Conservation (phyloP, 2,329 filamentous ascomycete species). For the Metarhizium sp. region DNA sequence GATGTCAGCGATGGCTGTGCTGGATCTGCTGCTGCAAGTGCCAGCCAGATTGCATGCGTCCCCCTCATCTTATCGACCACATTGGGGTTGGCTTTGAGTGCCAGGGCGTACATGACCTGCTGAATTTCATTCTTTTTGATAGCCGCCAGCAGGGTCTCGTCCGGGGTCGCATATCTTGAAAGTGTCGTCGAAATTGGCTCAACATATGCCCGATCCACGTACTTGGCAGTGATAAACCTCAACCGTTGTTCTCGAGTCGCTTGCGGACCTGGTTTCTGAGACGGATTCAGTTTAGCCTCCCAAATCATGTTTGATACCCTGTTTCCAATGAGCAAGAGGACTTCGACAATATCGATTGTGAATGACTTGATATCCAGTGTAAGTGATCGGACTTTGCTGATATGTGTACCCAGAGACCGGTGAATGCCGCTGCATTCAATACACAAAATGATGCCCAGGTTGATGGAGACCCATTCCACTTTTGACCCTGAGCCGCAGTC, state of each 20-base stretch:
- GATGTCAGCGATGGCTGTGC: constrained; percentile 57
- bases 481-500: constrained; percentile 88
- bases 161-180: constrained; percentile 67
- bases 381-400: constrained; percentile 91
- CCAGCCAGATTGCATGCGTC: constrained; percentile 83
- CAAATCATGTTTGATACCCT: constrained; percentile 93
- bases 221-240: constrained; percentile 93
- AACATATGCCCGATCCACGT: constrained; percentile 75
- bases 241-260: constrained; percentile 83
- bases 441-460: constrained; percentile 89
- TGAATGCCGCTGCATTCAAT: constrained; percentile 98
- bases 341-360: constrained; percentile 91
- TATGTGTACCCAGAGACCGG: constrained; percentile 90
- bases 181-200: constrained; percentile 66
- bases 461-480: constrained; percentile 98
- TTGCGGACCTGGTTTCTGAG: constrained; percentile 62
- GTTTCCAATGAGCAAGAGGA: constrained; percentile 86
- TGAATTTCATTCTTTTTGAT: constrained; percentile 97
- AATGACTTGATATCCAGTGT: constrained; percentile 95
- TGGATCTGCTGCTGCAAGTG: constrained; percentile 85
- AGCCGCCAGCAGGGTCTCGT: constrained; percentile 82
- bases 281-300: constrained; percentile 74
- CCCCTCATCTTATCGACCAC: constrained; percentile 74
- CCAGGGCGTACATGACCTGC: constrained; percentile 82
- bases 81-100: constrained; percentile 81